Conservation (phyloP, 805 yeast genomes). For the Nakazawaea ernobii region DNA sequence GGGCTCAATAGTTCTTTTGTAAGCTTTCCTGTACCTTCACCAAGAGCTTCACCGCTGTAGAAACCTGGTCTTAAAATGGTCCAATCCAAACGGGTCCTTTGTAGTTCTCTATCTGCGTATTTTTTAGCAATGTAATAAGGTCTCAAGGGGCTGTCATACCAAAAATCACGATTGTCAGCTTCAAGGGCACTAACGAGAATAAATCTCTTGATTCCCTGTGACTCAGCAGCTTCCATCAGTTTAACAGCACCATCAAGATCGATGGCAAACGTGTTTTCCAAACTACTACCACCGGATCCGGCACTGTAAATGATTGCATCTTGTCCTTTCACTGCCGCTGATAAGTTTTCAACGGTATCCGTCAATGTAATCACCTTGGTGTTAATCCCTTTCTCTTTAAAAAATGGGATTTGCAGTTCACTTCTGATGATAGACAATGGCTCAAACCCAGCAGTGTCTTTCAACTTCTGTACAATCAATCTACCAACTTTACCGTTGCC, state of each 20-base stretch:
- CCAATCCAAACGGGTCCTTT: slow-evolving; percentile 37
- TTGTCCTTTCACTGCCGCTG: slow-evolving; percentile 34
- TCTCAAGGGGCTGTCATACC: slow-evolving; percentile 33
- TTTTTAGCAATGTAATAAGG: slow-evolving; percentile 56
- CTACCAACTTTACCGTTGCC: slow-evolving; percentile 62
- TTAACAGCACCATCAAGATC: slow-evolving; percentile 60
- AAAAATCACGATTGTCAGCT: slow-evolving; percentile 43
- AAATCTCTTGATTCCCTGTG: slow-evolving; percentile 37
- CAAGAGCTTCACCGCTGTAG: slow-evolving; percentile 35
- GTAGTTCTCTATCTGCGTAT: slow-evolving; percentile 47
- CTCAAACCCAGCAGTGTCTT: slow-evolving; percentile 24
- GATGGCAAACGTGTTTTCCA: slow-evolving; percentile 39
- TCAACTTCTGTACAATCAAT: slow-evolving; percentile 30
- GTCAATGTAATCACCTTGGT: slow-evolving; percentile 35
- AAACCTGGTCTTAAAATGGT: slow-evolving; percentile 54
- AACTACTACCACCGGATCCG: slow-evolving; percentile 55
- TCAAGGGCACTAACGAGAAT: slow-evolving; percentile 51
- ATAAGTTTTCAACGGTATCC: slow-evolving; percentile 28
- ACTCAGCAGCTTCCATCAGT: slow-evolving; percentile 47
- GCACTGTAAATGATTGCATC: slow-evolving; percentile 58
- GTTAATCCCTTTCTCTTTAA: slow-evolving; percentile 30
- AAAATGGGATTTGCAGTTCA: slow-evolving; percentile 35
- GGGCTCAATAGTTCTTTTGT: slow-evolving; percentile 1
- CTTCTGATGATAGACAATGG: slow-evolving; percentile 42
- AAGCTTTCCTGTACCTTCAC: slow-evolving; percentile 32